Conservation (phyloP, 306 rosid genomes). For the Neltuma alba region DNA sequence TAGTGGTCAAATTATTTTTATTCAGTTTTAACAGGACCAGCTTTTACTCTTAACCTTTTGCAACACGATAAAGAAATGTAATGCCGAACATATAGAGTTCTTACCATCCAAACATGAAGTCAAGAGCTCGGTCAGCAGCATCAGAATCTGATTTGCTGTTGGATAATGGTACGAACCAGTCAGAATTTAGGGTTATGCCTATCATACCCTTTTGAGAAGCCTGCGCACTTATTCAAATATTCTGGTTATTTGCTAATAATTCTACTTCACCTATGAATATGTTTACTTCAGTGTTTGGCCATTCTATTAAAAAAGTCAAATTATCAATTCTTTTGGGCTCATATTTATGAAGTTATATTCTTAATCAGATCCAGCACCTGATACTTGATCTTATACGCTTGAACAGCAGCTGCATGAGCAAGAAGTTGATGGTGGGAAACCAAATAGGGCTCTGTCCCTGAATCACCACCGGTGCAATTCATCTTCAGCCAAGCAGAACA, state of each 20-base stretch:
- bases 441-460: slow-evolving; percentile 53
- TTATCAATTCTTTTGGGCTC: background rate
- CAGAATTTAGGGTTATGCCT: slow-evolving; percentile 39
- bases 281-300: background rate
- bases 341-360: background rate
- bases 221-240: background rate
- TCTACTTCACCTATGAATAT: background rate
- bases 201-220: slow-evolving; percentile 43
- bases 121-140: slow-evolving; percentile 46
- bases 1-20: background rate
- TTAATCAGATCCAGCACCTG: slow-evolving; percentile 32
- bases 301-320: background rate
- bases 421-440: slow-evolving; percentile 50
- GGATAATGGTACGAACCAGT: slow-evolving; percentile 46
- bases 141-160: slow-evolving; percentile 11
- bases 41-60: background rate
- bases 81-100: background rate
- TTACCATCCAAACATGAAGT: slow-evolving; percentile 42
- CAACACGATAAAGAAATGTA: background rate
- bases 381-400: slow-evolving; percentile 37
- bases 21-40: background rate
- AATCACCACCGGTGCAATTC: slow-evolving; percentile 45
- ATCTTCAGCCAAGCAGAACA: slow-evolving; percentile 41
- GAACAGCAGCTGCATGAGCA: slow-evolving; percentile 50
- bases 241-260: background rate